Evolutionary conservation across 2,329 filamentous ascomycete species (phyloP).

Genomic region (Sclerotinia subarctica): DNA sequence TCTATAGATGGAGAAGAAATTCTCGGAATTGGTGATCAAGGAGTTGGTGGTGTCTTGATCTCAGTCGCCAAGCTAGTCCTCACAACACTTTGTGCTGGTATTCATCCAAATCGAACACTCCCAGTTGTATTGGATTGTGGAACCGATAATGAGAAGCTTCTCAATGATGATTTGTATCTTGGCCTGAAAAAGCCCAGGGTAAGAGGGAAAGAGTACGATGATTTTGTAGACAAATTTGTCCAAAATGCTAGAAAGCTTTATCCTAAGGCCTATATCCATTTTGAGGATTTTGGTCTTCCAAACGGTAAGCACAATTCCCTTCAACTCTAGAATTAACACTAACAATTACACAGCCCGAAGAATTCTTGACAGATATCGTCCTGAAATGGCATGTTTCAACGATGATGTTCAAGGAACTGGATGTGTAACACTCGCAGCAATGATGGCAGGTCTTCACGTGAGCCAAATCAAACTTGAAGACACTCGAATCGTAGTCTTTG

Average conservation of each 20-base stretch:
- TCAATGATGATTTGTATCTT: slow-evolving; percentile 76
- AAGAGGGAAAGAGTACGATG: slow-evolving; percentile 69
- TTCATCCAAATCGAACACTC: slow-evolving; percentile 74
- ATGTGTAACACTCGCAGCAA: slow-evolving; percentile 79
- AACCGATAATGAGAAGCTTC: slow-evolving; percentile 72
- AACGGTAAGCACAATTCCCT: slow-evolving; percentile 51
- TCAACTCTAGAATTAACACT: background rate
- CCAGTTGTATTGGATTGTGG: slow-evolving; percentile 84
- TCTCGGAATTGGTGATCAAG: slow-evolving; percentile 85
- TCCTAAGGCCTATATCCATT: slow-evolving; percentile 80
- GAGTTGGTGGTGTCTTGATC: slow-evolving; percentile 79
- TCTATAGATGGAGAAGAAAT: slow-evolving; percentile 62
- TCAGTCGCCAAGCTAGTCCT: slow-evolving; percentile 79
- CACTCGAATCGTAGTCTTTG: slow-evolving; percentile 71
- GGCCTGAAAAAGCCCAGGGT: slow-evolving; percentile 66
- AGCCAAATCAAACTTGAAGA: slow-evolving; percentile 64
- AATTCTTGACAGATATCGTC: slow-evolving; percentile 71
- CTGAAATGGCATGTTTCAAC: slow-evolving; percentile 79
- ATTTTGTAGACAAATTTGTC: slow-evolving; percentile 74
- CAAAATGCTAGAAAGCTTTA: slow-evolving; percentile 64
- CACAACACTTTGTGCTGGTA: slow-evolving; percentile 81
- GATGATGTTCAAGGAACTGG: slow-evolving; percentile 89
- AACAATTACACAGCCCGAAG: slow-evolving; percentile 48
- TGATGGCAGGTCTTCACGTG: slow-evolving; percentile 72
- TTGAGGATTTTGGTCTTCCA: slow-evolving; percentile 78